Evolutionary conservation across 1,284 basidiomycete species (phyloP).

Genomic region (Fomes fomentarius): DNA sequence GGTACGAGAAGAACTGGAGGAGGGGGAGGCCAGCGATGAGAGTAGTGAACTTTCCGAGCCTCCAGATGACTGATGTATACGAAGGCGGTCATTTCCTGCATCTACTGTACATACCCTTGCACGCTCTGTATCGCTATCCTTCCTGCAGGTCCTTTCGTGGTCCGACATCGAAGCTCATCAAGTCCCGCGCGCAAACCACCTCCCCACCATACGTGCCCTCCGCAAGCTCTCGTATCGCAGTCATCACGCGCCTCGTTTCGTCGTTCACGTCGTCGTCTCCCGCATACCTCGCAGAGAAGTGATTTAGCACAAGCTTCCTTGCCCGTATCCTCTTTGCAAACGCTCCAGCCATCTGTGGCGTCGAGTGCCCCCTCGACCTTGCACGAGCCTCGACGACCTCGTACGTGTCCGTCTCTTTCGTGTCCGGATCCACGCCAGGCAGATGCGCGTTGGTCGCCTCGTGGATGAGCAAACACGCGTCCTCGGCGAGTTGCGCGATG

Average conservation of each 20-base stretch:
- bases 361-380: conserved; percentile 88
- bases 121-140: conserved; percentile 14
- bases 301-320: conserved; percentile 76
- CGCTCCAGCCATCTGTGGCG: conserved; percentile 87
- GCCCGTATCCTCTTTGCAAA: conserved; percentile 79
- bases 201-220: conserved; percentile 50
- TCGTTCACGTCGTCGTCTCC: conserved; percentile 46
- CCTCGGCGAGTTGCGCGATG: conserved; percentile 57
- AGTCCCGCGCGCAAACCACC: conserved; percentile 70
- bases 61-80: conserved; percentile 59
- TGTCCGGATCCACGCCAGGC: conserved; percentile 62
- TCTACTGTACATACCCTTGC: conserved; percentile 13
- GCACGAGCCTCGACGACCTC: conserved; percentile 70
- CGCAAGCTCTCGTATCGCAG: conserved; percentile 60
- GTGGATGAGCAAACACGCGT: conserved; percentile 75
- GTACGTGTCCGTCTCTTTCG: conserved; percentile 60
- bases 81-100: neutral
- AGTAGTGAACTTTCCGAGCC: conserved; percentile 77
- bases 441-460: conserved; percentile 93
- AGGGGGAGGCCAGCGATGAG: conserved; percentile 80
- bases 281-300: conserved; percentile 69
- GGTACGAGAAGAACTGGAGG: conserved; percentile 64
- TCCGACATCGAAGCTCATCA: conserved; percentile 67
- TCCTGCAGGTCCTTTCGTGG: conserved; percentile 24
- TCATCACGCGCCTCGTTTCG: conserved; percentile 58